Evolutionary conservation across 331 rosid genomes (phyloP), one percentile per base, ranked within the genome.

Genomic region (Pyrus hybrid): DNA sequence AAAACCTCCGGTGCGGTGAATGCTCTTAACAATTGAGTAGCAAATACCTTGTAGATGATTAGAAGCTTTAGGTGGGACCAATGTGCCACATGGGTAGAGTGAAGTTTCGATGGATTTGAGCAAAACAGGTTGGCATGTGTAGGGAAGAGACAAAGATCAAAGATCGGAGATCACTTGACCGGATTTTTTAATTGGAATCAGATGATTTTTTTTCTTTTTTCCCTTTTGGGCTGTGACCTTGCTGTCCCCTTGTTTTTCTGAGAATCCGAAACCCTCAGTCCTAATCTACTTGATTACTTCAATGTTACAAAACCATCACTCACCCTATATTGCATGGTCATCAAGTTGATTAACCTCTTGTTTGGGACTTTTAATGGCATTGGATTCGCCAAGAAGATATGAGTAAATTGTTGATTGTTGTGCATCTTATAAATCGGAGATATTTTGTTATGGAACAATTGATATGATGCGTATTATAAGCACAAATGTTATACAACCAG

Each of bases 211-310:
- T 57, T 87, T 78, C 13, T 1, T 41, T 41, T 41, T 41, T 0
- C 45, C 72, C 78, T 67, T 82, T 75, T 68, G 68, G 76, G 56
- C 96, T 85, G 91, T 90, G 91, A 86, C 79, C 74, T 77, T 85
- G 81, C 87, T 77, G 80, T 72, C 77, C 76, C 83, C 58, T 17
- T 68, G 37, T 72, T 80, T 84, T 85, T 84, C 84, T 79, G 87
- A 72, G 75, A 64, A 80, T 35, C 79, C 62, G 73, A 69, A 62
- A 51, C 61, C 70, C 29, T 22, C 41, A 71, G 58, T 29, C 67
- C 81, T 57, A 60, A 32, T 76, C 65, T 71, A 41, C 41, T 79
- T 68, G 32, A 73, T 67, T 68, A 72, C 33, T 45, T 63, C 37
- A 76, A 33, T 32, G 61, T 28, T 26, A 33, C 54, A 60, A 60